Evolutionary conservation across 768 basidiomycete species (phyloP), one percentile per base, ranked within the genome.

Genomic region (Lyophyllum decastes): DNA sequence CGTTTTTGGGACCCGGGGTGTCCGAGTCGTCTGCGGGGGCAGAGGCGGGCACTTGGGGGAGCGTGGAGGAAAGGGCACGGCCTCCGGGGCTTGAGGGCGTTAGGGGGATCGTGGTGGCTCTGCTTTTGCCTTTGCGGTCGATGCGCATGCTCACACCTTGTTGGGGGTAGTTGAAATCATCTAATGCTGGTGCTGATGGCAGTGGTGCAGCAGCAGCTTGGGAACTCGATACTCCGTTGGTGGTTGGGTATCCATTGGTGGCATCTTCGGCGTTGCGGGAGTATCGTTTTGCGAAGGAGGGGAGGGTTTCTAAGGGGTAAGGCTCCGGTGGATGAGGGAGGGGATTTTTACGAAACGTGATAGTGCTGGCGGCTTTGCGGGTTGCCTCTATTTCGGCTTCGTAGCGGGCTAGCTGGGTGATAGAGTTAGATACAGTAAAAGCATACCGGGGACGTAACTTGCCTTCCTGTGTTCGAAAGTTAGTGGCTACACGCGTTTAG

Each of bases 271-370:
- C 16, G n/a, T 2, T 19, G 17, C 17, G 40, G n/a, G 16, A 47
- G 43, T 54, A 54, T 38, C 38, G 38, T 46, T 76, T 73, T 17
- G 73, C 71, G 51, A 81, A 77, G 11, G 73, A 50, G 11, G 80
- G 78, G 19, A 82, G 70, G 40, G 74, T 71, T 24, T 81, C 78
- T 17, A 38, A 16, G 14, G 80, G 73, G 7, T 84, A 67, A 2
- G 82, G 84, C 54, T 80, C 77, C 12, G 84, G 84, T n/a, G 84
- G 84, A 41, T 72, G 68, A 22, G 84, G 84, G 19, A 86, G 76
- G 4, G 85, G 85, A 62, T 85, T 85, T 35, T 68, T 66, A 49
- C 65, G 64, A 57, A 73, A 70, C 49, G 63, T 71, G 61, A 63
- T 71, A 43, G 64, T 68, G 5, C 65, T 62, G 38, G 71, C 62